Evolutionary conservation across 768 basidiomycete genomes (phyloP).

Genomic region (Russula vinacea): DNA sequence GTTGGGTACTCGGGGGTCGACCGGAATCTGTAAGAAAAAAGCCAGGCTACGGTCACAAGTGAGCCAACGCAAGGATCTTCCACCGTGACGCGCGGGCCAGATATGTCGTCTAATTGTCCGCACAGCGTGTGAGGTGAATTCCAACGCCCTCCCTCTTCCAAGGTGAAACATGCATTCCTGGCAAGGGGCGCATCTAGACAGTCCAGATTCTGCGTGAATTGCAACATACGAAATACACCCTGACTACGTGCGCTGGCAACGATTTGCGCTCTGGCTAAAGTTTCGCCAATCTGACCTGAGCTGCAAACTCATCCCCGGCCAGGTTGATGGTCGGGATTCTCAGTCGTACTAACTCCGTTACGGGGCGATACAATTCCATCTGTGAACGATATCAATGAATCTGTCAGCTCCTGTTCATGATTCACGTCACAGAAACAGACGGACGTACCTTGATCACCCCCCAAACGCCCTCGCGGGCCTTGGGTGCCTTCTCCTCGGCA

Average conservation of each 20-base stretch:
- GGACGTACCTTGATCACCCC: slow-evolving; percentile 63
- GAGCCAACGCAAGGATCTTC: not conserved
- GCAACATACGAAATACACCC: not conserved
- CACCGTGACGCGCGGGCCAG: not conserved
- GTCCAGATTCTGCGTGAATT: not conserved
- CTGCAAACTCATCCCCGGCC: slow-evolving; percentile 48
- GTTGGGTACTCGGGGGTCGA: not conserved
- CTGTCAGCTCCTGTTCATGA: slow-evolving; percentile 1
- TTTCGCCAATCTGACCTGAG: slow-evolving; percentile 43
- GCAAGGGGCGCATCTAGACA: not conserved
- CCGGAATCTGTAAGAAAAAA: not conserved
- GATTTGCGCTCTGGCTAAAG: slow-evolving; percentile 11
- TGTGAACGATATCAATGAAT: slow-evolving; percentile 33
- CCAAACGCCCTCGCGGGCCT: slow-evolving; percentile 63
- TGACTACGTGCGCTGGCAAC: not conserved
- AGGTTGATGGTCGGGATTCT: slow-evolving; percentile 40
- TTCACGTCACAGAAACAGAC: not conserved
- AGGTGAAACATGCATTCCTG: not conserved
- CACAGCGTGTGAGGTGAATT: not conserved
- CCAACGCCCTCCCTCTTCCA: not conserved
- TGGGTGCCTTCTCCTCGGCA: slow-evolving; percentile 49
- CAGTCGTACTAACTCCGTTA: slow-evolving; percentile 42
- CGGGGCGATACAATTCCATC: slow-evolving; percentile 56
- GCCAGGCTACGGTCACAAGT: not conserved
- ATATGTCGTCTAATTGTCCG: not conserved